Conservation (phyloP, 148 eudicot genomes). For the Linanthus parryae region DNA sequence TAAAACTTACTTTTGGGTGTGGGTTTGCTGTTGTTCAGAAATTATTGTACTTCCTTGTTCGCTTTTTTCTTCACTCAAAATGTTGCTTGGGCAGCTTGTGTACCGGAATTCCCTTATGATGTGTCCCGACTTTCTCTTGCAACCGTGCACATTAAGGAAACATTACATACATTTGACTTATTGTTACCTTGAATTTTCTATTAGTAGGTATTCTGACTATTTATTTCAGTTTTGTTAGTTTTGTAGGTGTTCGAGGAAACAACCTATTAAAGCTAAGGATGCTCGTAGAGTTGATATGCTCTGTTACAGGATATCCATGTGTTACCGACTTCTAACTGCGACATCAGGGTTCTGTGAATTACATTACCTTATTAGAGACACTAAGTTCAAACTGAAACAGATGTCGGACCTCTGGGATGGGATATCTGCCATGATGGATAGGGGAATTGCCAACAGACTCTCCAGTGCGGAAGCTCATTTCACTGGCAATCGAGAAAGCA, state of each 20-base stretch:
- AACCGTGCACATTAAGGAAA: too few species aligned
- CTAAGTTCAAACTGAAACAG: slow-evolving; percentile 62
- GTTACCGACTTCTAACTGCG: slow-evolving; percentile 71
- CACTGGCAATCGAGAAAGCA: slow-evolving; percentile 71
- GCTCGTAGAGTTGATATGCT: slow-evolving; percentile 83
- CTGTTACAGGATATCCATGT: slow-evolving; percentile 66
- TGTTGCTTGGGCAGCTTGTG: too few species aligned
- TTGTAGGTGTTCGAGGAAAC: slow-evolving; percentile 88
- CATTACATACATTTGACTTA: too few species aligned
- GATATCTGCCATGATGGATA: slow-evolving; percentile 3
- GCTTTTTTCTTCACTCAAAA: too few species aligned
- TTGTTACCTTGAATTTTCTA: too few species aligned
- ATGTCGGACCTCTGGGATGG: slow-evolving; percentile 68
- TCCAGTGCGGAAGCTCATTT: slow-evolving; percentile 75
- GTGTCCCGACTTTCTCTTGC: too few species aligned
- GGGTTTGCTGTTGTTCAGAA: too few species aligned
- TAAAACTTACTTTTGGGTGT: too few species aligned
- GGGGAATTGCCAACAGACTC: slow-evolving; percentile 75
- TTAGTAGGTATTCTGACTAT: too few species aligned
- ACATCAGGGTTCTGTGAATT: slow-evolving; percentile 71
- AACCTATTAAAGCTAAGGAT: slow-evolving; percentile 68
- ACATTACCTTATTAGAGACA: slow-evolving; percentile 60
- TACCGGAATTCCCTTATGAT: too few species aligned
- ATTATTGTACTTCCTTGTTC: too few species aligned
- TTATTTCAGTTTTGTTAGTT: too few species aligned